Conservation (phyloP, 2,329 filamentous ascomycete species). For the Calonectria hawksworthii region DNA sequence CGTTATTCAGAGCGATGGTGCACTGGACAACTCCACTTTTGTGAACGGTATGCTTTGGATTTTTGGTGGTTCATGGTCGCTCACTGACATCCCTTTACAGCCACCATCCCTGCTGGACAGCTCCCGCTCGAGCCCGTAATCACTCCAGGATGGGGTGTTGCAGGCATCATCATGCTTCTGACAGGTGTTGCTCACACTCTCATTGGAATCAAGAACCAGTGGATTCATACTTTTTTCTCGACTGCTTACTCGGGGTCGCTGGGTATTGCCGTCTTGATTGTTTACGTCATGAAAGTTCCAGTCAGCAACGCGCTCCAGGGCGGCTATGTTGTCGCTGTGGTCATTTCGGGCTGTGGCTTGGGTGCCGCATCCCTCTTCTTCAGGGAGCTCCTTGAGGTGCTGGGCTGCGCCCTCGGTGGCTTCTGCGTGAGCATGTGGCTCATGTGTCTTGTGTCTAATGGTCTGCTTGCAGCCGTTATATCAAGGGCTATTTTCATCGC, state of each 20-base stretch:
- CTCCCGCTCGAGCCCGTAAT: constrained; percentile 82
- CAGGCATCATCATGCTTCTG: constrained; percentile 81
- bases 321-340: constrained; percentile 84
- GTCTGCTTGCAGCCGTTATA: constrained; percentile 73
- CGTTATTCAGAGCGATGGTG: constrained; percentile 31
- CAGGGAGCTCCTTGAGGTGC: constrained; percentile 81
- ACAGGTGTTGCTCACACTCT: constrained; percentile 80
- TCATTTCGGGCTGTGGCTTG: constrained; percentile 80
- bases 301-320: constrained; percentile 84
- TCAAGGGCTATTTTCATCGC: constrained; percentile 83
- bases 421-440: constrained; percentile 95
- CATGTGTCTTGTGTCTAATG: constrained; percentile 81
- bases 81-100: constrained; percentile 47
- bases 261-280: constrained; percentile 83
- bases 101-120: constrained; percentile 61
- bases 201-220: constrained; percentile 85
- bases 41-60: constrained; percentile 51
- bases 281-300: constrained; percentile 89
- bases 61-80: background rate
- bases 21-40: constrained; percentile 48
- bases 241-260: constrained; percentile 80
- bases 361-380: constrained; percentile 84
- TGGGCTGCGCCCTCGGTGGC: constrained; percentile 90
- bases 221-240: constrained; percentile 86
- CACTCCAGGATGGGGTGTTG: constrained; percentile 85